phyloP scores from a whole-genome alignment of 2,329 filamentous ascomycete species.

The Fusarium musae region DNA sequence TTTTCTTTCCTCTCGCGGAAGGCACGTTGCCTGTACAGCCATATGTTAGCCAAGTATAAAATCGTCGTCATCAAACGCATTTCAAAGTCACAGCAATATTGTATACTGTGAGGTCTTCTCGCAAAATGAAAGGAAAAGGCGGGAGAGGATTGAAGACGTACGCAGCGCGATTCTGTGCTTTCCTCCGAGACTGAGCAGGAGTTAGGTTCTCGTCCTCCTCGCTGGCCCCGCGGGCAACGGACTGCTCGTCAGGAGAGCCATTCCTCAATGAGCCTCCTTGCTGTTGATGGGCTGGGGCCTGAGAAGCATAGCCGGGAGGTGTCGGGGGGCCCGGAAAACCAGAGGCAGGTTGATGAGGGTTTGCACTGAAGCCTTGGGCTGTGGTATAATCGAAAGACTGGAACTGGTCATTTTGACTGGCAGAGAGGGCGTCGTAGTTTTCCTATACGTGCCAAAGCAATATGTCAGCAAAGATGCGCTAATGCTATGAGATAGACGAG shows the following conservation, averaged over 20 bases:
- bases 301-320: constrained; percentile 57
- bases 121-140: not conserved
- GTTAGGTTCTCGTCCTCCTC: constrained; percentile 68
- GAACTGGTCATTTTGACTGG: constrained; percentile 57
- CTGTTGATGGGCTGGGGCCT: constrained; percentile 39
- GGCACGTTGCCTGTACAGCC: constrained; percentile 78
- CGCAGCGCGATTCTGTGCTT: constrained; percentile 71
- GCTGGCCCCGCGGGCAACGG: constrained; percentile 54
- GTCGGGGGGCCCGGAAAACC: constrained; percentile 60
- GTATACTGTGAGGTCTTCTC: not conserved
- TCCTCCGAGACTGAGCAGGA: constrained; percentile 67
- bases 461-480: constrained; percentile 24
- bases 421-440: constrained; percentile 59
- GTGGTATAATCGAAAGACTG: constrained; percentile 56
- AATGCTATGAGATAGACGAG: constrained; percentile 22
- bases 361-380: constrained; percentile 52
- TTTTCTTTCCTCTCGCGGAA: constrained; percentile 96
- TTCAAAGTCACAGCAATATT: not conserved
- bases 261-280: constrained; percentile 40
- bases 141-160: constrained; percentile 53
- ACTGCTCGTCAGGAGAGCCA: constrained; percentile 48
- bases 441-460: constrained; percentile 52
- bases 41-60: constrained; percentile 23
- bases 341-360: constrained; percentile 50
- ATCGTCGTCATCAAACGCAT: not conserved